These are phyloP conservation scores for Phytopythium helicoides DNA, from an alignment of 352 stramenopile species.

Conservation along the genomic window DNA sequence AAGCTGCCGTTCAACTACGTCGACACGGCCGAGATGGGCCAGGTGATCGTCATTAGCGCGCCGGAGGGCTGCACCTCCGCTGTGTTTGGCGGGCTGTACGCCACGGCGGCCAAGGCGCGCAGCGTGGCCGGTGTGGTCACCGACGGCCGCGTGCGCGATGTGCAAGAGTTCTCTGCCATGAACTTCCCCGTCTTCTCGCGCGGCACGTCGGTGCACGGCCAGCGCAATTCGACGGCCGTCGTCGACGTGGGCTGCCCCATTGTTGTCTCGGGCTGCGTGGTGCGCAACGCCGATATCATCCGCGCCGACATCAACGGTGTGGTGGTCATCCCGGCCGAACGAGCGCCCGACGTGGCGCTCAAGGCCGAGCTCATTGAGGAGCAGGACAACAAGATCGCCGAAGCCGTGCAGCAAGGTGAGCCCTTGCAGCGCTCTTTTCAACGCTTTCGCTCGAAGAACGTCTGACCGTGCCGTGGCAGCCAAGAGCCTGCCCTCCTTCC, in stretches of 20 bases:
- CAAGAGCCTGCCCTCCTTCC: conserved; percentile 8
- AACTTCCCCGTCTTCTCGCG: conserved; percentile 66
- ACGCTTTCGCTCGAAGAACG: conserved; percentile 71
- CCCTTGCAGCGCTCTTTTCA: conserved; percentile 72
- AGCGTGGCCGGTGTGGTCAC: conserved; percentile 68
- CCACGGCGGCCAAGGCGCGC: conserved; percentile 66
- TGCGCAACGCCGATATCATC: conserved; percentile 79
- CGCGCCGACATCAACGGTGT: conserved; percentile 82
- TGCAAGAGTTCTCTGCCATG: conserved; percentile 69
- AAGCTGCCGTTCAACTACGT: conserved; percentile 79
- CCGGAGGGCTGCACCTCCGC: conserved; percentile 45
- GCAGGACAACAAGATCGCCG: conserved; percentile 73
- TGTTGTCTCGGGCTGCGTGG: conserved; percentile 69
- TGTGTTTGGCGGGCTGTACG: conserved; percentile 72
- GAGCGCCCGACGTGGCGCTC: conserved; percentile 61
- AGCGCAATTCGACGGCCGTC: conserved; percentile 53
- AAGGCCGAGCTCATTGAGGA: conserved; percentile 79
- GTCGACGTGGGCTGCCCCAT: conserved; percentile 68
- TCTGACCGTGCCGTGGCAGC: conserved; percentile 26
- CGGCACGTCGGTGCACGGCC: conserved; percentile 74
- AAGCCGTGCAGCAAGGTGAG: conserved; percentile 79
- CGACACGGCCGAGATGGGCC: conserved; percentile 65
- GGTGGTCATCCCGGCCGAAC: conserved; percentile 71
- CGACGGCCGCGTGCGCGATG: conserved; percentile 69
- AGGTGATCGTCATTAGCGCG: conserved; percentile 79